These are phyloP conservation scores for Kernera saxatilis DNA, from an alignment of 345 rosid species.

Conservation along the genomic window DNA sequence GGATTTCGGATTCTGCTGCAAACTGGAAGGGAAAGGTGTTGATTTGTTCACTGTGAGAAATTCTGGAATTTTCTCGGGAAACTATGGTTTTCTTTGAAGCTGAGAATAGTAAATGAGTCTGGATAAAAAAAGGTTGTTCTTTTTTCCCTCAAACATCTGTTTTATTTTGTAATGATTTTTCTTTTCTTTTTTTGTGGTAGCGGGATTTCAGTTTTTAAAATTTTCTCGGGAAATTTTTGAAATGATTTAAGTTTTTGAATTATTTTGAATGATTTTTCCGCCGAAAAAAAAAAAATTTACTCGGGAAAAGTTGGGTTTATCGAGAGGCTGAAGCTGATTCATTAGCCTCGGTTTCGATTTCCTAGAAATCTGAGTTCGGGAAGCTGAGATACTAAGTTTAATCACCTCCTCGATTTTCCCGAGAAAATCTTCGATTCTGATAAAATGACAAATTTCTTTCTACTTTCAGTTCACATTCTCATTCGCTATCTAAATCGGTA, in stretches of 20 bases:
- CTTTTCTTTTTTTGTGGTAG: not conserved
- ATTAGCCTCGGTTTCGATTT: not conserved
- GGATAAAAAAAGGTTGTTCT: not conserved
- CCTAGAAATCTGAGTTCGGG: constrained; percentile 5
- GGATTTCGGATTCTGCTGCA: constrained; percentile 19
- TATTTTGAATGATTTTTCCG: no score
- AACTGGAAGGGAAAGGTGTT: constrained; percentile 4
- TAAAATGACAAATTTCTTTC: not conserved
- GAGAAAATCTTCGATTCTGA: not conserved
- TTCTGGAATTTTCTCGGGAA: not conserved
- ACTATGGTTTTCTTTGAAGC: constrained; percentile 3
- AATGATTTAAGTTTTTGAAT: no score
- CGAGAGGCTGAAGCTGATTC: not conserved
- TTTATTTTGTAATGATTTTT: not conserved
- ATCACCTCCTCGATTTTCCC: not conserved
- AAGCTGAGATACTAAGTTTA: constrained; percentile 8
- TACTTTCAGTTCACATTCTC: not conserved
- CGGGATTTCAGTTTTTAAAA: not conserved
- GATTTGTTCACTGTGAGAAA: not conserved
- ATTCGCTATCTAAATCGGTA: not conserved
- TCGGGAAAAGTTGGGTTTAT: not conserved
- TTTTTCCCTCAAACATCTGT: not conserved
- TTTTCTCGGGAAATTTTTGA: no score
- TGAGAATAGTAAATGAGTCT: not conserved
- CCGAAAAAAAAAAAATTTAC: not conserved